Evolutionary conservation across 2,329 filamentous ascomycete genomes (phyloP), one percentile per base, ranked within the genome.

Genomic region (Emmonsiellopsis sp.): DNA sequence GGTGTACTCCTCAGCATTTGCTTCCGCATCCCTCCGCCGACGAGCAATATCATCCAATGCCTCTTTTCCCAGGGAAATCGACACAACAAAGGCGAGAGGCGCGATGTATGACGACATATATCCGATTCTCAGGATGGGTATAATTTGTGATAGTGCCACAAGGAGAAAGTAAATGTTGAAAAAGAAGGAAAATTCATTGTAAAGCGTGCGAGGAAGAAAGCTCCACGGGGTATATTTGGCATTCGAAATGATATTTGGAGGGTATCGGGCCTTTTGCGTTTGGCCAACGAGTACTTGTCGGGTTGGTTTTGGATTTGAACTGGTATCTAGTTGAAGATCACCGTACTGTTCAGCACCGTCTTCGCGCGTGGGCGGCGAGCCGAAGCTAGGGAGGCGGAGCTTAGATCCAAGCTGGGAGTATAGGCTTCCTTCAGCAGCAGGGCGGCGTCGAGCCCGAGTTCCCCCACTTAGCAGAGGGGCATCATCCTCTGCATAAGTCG

Each of bases 101-200:
- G 88, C 91, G 67, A 97, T 84, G 63, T 98, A 98, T 1, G 93
- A 97, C 33, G 88, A 88, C 56, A 98, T 80, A 68, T 96, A 97
- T 53, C 93, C 93, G 60, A 98, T 96, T 52, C 90, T 83, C 52
- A 98, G 74, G 21, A 87, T 81, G 3, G 90, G 91, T 63, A 98
- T 91, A 43, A 89, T 85, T 71, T 98, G 93, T 39, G 92, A 97
- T 49, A 97, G 72, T 6, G 93, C 94, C 49, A 98, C 93, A 31
- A 97, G 83, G 53, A 98, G 77, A 69, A 98, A 98, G 69, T 98
- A 98, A 77, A 97, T 88, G 78, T 98, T 98, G 78, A 98, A 95
- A 74, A 98, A 98, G 76, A 97, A 98, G 55, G 92, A 96, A 68
- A 98, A 98, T 67, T 98, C 93, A 73, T 97, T 97, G 72, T 96